Base-by-base conservation (phyloP, 768 basidiomycete species). In the Mycena pura region DNA sequence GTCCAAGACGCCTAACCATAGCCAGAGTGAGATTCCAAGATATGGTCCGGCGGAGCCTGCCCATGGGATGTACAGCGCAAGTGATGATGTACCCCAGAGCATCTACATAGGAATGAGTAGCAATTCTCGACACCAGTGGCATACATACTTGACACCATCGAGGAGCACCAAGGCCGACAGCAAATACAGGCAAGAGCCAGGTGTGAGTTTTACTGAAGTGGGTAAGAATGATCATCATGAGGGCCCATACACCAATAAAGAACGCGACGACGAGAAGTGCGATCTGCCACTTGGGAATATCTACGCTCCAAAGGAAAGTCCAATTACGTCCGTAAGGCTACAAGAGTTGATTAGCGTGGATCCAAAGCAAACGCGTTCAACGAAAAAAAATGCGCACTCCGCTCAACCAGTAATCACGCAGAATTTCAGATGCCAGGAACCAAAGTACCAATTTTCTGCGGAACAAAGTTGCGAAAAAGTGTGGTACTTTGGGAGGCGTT, bases 1-100 rank as follows among this genome's bases (percentile, higher is more conserved):
- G 72, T 95, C 95, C 40, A 97, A 80, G 43, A 97, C 95, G 69
- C 95, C 95, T 10, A 97, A 83, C 95, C 95, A 97, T 40, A 97
- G 80, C 95, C 95, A 97, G 29, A 97, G 78, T 25, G 90, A 91
- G 27, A 94, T 84, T 40, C 93, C 93, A 55, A 96, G 86, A 72
- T 96, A 97, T 22, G 95, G 93, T 17, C 95, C 95, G 4, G 82
- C 86, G 11, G 71, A 71, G 11, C 95, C 94, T 3, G 91, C 95
- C 95, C 95, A 97, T 5, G 95, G 94, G 59, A 97, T 90, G 72
- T 96, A 97, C 15, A 95, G 77, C 5, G 93, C 95, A 41, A 97
- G 84, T 29, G 93, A 95, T 5, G 95, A 96, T 9, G 94, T 95
- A 69, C 95, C 95, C 95, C 95, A 97, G 45, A 95, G 77, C 87